Conservation (phyloP, 1,139 yeast genomes). For the Yamadazyma siamensis region DNA sequence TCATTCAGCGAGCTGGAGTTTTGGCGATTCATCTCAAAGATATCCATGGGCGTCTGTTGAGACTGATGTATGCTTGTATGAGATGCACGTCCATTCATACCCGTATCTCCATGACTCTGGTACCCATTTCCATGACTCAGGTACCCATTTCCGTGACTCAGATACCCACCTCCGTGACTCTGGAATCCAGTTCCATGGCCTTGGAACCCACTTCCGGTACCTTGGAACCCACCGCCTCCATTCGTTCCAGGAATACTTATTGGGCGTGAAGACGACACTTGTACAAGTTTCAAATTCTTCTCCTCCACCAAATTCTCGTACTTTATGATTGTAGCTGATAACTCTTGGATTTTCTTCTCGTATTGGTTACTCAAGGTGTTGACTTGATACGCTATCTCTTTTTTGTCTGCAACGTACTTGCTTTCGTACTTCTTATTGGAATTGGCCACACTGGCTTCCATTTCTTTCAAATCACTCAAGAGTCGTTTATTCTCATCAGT, state of each 20-base stretch:
- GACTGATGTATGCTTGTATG: neutral
- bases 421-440: conserved; percentile 20
- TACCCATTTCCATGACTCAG: neutral
- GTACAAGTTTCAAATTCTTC: conserved; percentile 33
- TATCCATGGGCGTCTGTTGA: conserved; percentile 12
- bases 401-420: conserved; percentile 22
- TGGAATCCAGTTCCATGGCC: neutral
- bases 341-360: conserved; percentile 32
- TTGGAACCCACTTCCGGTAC: neutral
- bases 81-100: neutral
- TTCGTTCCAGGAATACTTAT: conserved; percentile 35
- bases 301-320: conserved; percentile 38
- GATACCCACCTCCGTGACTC: too few species aligned
- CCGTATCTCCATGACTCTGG: neutral
- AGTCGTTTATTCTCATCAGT: conserved; percentile 18
- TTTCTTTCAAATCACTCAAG: conserved; percentile 14
- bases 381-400: conserved; percentile 24
- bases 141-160: too few species aligned
- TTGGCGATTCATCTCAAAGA: conserved; percentile 11
- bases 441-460: conserved; percentile 16
- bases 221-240: conserved; percentile 5
- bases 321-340: conserved; percentile 25
- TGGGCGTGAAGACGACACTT: conserved; percentile 39
- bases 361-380: conserved; percentile 20
- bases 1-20: conserved; percentile 15